These are phyloP conservation scores for Apiotrichum laibachii DNA, from an alignment of 1,284 basidiomycete genomes.

Conservation along the genomic window DNA sequence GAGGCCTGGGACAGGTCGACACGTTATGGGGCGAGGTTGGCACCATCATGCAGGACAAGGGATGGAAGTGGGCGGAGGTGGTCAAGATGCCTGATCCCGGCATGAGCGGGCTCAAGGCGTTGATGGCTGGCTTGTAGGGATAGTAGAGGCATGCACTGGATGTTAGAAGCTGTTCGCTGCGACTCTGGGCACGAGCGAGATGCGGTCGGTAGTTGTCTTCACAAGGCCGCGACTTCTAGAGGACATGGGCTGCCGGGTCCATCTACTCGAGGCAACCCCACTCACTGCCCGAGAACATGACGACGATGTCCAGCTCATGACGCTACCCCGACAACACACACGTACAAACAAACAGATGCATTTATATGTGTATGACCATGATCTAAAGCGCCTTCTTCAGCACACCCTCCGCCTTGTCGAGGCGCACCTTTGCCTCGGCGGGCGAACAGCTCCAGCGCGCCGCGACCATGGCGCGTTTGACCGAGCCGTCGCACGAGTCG, in stretches of 20 bases:
- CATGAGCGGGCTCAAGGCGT: conserved; percentile 7
- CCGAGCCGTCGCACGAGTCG: conserved; percentile 17
- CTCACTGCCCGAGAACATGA: neutral
- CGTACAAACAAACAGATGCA: neutral
- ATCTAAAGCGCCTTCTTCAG: conserved; percentile 15
- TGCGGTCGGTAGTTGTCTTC: too few relatives aligned
- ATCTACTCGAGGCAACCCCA: neutral
- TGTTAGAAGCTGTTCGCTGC: too few relatives aligned
- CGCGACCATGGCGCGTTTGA: conserved; percentile 23
- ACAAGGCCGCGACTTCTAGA: too few relatives aligned
- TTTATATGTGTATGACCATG: neutral
- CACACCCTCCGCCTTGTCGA: conserved; percentile 13
- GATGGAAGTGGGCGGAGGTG: conserved; percentile 15
- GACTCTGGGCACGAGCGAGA: too few relatives aligned
- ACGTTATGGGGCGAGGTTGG: conserved; percentile 16
- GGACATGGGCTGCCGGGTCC: too few relatives aligned
- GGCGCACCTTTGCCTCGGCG: conserved; percentile 11
- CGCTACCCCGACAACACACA: too few relatives aligned
- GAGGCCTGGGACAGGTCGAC: conserved; percentile 15
- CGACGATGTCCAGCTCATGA: too few relatives aligned
- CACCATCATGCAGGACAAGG: neutral
- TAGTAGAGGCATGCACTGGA: neutral
- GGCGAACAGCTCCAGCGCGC: conserved; percentile 18
- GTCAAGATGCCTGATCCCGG: conserved; percentile 16
- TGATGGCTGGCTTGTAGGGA: neutral